phyloP scores from a whole-genome alignment of 495 filamentous ascomycete genomes.

The Penicillium soppii region DNA sequence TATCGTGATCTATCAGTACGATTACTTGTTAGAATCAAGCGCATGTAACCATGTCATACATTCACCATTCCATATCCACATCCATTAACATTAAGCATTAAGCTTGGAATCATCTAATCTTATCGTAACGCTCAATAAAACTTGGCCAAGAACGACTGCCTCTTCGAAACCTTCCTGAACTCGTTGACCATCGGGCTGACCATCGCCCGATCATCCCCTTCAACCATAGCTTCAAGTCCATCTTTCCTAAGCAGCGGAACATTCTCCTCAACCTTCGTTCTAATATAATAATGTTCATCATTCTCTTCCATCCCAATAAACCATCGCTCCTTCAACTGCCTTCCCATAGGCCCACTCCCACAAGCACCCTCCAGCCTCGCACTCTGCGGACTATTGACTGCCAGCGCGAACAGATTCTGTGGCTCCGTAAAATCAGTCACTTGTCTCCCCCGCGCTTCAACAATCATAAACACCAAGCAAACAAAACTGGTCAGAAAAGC shows the following conservation, averaged over 20 bases:
- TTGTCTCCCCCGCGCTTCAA: conserved; percentile 49
- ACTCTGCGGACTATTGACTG: conserved; percentile 65
- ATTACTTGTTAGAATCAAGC: conserved; percentile 1
- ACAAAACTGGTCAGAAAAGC: conserved; percentile 63
- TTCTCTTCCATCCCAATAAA: conserved; percentile 48
- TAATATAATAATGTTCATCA: conserved; percentile 40
- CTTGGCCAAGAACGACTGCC: conserved; percentile 22
- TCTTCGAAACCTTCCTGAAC: conserved; percentile 29
- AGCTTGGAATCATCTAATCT: background rate
- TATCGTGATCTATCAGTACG: background rate
- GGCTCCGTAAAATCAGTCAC: conserved; percentile 77
- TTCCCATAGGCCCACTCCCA: conserved; percentile 56
- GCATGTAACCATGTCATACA: background rate
- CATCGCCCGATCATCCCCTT: conserved; percentile 9
- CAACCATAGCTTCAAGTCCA: conserved; percentile 6
- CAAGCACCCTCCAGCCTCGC: conserved; percentile 57
- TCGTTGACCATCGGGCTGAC: conserved; percentile 34
- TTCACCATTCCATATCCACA: background rate
- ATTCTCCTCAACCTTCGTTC: conserved; percentile 29
- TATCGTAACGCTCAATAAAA: conserved; percentile 20
- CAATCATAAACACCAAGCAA: conserved; percentile 57
- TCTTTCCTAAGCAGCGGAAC: background rate
- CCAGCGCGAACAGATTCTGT: conserved; percentile 66
- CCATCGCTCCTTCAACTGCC: conserved; percentile 59
- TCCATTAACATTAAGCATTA: background rate